Evolutionary conservation across 2,329 filamentous ascomycete species (phyloP).

Genomic region (Leptodontidium sp.): DNA sequence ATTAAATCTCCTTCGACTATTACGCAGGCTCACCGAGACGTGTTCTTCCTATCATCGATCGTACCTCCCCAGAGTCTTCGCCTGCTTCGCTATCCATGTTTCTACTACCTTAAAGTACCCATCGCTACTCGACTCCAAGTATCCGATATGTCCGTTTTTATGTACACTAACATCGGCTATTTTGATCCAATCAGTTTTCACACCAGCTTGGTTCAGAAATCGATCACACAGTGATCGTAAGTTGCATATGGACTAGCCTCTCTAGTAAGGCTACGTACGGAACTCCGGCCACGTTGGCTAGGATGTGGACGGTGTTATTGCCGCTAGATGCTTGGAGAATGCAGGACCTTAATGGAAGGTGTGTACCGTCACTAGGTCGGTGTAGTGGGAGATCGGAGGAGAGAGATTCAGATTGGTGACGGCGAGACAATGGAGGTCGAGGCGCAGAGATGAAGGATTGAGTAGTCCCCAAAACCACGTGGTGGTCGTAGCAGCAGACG

Average conservation of each 20-base stretch:
- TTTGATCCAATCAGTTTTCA: constrained; percentile 38
- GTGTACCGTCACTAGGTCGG: constrained; percentile 36
- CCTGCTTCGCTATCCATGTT: constrained; percentile 33
- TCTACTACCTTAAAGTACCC: constrained; percentile 36
- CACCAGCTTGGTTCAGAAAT: constrained; percentile 38
- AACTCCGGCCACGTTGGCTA: constrained; percentile 42
- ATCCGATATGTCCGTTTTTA: constrained; percentile 40
- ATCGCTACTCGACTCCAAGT: constrained; percentile 38
- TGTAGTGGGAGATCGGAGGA: constrained; percentile 35
- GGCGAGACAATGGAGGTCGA: constrained; percentile 23
- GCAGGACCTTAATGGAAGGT: constrained; percentile 37
- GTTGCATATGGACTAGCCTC: constrained; percentile 46
- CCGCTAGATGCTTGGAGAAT: constrained; percentile 38
- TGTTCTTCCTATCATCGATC: no score
- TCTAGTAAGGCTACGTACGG: constrained; percentile 46
- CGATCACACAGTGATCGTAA: constrained; percentile 47
- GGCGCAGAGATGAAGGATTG: no score
- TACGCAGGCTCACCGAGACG: no score
- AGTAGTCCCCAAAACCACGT: no score
- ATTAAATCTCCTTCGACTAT: no score
- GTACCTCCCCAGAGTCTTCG: constrained; percentile 22
- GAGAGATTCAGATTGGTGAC: constrained; percentile 38
- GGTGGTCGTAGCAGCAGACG: no score
- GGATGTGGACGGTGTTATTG: constrained; percentile 31
- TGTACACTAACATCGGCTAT: constrained; percentile 32